Evolutionary conservation across 345 rosid genomes (phyloP).

Genomic region (Raphanus raphanistrum): DNA sequence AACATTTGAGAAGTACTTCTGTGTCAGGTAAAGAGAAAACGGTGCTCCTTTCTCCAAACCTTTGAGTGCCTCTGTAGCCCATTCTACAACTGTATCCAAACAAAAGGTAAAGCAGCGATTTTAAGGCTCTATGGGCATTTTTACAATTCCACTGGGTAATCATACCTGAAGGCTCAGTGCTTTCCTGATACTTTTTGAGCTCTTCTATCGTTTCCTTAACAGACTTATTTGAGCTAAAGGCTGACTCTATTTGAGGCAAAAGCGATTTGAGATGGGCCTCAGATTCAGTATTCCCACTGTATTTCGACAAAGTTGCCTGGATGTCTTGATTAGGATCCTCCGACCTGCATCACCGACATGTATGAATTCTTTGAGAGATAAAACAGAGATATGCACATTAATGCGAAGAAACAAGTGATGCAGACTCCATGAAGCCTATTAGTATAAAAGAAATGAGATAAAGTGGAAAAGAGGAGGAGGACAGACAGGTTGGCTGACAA

Average conservation of each 20-base stretch:
- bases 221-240: conserved; percentile 60
- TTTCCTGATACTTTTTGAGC: conserved; percentile 63
- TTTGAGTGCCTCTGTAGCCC: conserved; percentile 88
- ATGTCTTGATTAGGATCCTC: conserved; percentile 64
- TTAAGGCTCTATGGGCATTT: not conserved
- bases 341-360: conserved; percentile 51
- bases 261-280: conserved; percentile 62
- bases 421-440: not conserved
- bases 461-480: not conserved
- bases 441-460: not conserved
- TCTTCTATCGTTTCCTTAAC: conserved; percentile 66
- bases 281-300: conserved; percentile 58
- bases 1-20: conserved; percentile 69
- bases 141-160: not conserved
- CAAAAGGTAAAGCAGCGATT: not conserved
- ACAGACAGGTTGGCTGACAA: conserved; percentile 62
- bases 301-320: conserved; percentile 51
- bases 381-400: conserved; percentile 1
- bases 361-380: conserved; percentile 9
- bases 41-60: conserved; percentile 82
- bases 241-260: conserved; percentile 69
- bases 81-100: conserved; percentile 56
- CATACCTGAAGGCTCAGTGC: conserved; percentile 64
- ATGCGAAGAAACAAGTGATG: not conserved
- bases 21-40: conserved; percentile 86